These are phyloP conservation scores for Pseudozyma sp. DNA, from an alignment of 1,284 basidiomycete genomes.

Conservation along the genomic window DNA sequence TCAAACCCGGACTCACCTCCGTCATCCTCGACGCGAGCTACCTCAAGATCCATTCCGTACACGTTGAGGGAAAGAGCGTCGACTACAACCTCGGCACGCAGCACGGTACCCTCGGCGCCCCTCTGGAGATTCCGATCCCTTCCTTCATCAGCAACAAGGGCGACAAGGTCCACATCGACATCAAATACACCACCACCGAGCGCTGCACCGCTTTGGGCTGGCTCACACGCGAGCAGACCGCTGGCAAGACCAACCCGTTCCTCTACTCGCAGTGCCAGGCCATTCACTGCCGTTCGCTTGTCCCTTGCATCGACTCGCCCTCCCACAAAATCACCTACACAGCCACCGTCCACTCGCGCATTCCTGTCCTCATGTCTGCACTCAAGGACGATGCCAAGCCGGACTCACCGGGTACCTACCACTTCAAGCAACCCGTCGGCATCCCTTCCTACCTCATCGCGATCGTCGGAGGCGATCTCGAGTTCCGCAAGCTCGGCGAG, in stretches of 20 bases:
- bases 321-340: slow-evolving; percentile 68
- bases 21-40: slow-evolving; percentile 84
- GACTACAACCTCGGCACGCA: slow-evolving; percentile 73
- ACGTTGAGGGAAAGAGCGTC: slow-evolving; percentile 73
- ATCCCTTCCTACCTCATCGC: slow-evolving; percentile 67
- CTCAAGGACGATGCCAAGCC: slow-evolving; percentile 56
- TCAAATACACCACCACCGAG: slow-evolving; percentile 75
- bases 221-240: slow-evolving; percentile 91
- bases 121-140: slow-evolving; percentile 69
- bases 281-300: slow-evolving; percentile 54
- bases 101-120: slow-evolving; percentile 69
- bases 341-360: slow-evolving; percentile 51
- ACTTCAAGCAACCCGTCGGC: slow-evolving; percentile 63
- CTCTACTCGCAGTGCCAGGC: slow-evolving; percentile 96
- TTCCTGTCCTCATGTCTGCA: slow-evolving; percentile 67
- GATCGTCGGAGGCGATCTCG: slow-evolving; percentile 65
- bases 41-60: slow-evolving; percentile 76
- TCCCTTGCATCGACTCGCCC: slow-evolving; percentile 65
- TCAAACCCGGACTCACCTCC: slow-evolving; percentile 75
- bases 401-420: slow-evolving; percentile 43
- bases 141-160: slow-evolving; percentile 48
- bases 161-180: slow-evolving; percentile 51
- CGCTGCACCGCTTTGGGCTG: slow-evolving; percentile 90
- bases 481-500: slow-evolving; percentile 62
- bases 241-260: slow-evolving; percentile 80